Evolutionary conservation across 768 basidiomycete genomes (phyloP).

Genomic region (Lyophyllum decastes): DNA sequence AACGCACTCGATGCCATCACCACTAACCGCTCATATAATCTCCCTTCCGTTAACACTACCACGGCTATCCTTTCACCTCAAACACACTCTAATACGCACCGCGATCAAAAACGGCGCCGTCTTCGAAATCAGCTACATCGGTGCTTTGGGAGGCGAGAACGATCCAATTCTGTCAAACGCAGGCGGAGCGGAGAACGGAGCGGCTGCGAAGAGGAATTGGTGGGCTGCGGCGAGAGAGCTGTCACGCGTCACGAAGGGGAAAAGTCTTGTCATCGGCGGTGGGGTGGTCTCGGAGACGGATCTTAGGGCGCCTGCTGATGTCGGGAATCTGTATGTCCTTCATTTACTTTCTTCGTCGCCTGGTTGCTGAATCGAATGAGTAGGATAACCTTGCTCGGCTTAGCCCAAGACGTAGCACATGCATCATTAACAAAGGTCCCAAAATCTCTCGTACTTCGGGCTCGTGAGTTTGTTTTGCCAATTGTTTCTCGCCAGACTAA

Average conservation of each 20-base stretch:
- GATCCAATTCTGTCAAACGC: conserved; percentile 45
- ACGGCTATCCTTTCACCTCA: conserved; percentile 77
- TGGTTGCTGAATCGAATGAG: not conserved
- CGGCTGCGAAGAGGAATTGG: conserved; percentile 74
- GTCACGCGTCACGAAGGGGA: conserved; percentile 78
- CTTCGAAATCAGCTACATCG: conserved; percentile 81
- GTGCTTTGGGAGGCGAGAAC: conserved; percentile 66
- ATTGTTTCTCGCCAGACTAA: not conserved
- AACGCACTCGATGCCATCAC: conserved; percentile 74
- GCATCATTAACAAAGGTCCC: conserved; percentile 59
- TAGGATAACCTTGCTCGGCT: conserved; percentile 67
- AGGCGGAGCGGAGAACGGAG: conserved; percentile 53
- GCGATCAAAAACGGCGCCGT: conserved; percentile 82
- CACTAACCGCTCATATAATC: conserved; percentile 80
- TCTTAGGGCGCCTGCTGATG: conserved; percentile 70
- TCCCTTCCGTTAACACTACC: conserved; percentile 77
- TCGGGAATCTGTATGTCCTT: conserved; percentile 69
- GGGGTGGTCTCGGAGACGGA: conserved; percentile 64
- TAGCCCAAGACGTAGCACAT: conserved; percentile 70
- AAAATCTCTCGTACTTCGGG: conserved; percentile 69
- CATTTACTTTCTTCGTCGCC: not conserved
- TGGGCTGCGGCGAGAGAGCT: conserved; percentile 81
- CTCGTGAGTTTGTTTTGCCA: conserved; percentile 52
- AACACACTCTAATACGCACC: conserved; percentile 80
- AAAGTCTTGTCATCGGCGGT: conserved; percentile 70